A percentile compares a stretch with the other conserved stretches of the same genome.
Evolutionary conservation across 2,329 filamentous ascomycete genomes (phyloP).

Genomic region (Hymenoscyphus repandus): DNA sequence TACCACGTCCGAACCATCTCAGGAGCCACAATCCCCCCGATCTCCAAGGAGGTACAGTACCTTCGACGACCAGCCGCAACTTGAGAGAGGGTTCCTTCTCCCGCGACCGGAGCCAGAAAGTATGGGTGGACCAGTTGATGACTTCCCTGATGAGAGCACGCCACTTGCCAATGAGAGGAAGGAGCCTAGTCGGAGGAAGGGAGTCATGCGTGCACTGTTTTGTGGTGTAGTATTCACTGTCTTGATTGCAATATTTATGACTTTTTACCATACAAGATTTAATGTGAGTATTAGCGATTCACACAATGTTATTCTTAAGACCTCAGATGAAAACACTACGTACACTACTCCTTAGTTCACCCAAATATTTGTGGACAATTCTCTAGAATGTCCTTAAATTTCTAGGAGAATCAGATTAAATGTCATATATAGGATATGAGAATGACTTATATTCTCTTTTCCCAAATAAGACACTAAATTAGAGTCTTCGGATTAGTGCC

Average conservation of each 20-base stretch:
- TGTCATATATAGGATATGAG: no score
- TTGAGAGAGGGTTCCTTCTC: slow-evolving; percentile 14
- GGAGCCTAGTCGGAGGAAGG: slow-evolving; percentile 3
- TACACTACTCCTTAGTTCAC: no score
- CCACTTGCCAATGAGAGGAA: slow-evolving; percentile 16
- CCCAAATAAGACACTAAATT: no score
- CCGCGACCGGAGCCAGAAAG: slow-evolving; percentile 21
- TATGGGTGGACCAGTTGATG: slow-evolving; percentile 24
- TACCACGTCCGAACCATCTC: neutral
- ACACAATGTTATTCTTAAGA: neutral
- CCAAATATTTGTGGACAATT: no score
- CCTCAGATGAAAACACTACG: no score
- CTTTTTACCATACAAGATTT: slow-evolving; percentile 5
- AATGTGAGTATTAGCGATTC: slow-evolving; percentile 12
- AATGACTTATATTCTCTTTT: no score
- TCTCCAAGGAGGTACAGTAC: slow-evolving; percentile 20
- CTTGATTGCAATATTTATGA: slow-evolving; percentile 6
- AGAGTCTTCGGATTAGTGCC: no score
- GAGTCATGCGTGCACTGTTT: slow-evolving; percentile 15
- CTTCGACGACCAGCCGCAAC: slow-evolving; percentile 19
- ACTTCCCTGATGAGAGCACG: slow-evolving; percentile 18
- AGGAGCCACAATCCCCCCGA: slow-evolving; percentile 6
- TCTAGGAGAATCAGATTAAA: no score
- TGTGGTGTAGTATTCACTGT: slow-evolving; percentile 18
- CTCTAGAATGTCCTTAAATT: no score